Evolutionary conservation across 345 rosid species (phyloP).

Genomic region (Triadica sebifera): DNA sequence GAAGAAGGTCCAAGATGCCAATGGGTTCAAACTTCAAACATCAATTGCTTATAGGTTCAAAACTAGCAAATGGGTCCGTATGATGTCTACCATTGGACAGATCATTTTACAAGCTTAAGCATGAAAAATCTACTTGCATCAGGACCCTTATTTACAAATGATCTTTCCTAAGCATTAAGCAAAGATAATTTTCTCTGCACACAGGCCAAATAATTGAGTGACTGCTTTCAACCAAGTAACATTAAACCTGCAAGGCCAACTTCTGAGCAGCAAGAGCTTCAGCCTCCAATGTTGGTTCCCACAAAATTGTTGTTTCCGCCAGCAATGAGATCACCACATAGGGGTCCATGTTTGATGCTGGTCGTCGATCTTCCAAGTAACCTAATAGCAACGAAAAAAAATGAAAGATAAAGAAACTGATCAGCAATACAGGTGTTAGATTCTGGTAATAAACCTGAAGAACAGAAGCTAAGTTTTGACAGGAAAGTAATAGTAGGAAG

Average conservation of each 20-base stretch:
- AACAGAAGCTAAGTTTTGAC: not conserved
- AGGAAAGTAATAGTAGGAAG: no score
- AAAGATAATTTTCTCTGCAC: not conserved
- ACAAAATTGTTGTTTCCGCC: constrained; percentile 73
- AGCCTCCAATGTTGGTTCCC: constrained; percentile 80
- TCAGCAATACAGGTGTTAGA: constrained; percentile 14
- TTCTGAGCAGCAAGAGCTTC: constrained; percentile 88
- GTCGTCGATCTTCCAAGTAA: constrained; percentile 86
- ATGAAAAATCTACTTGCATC: constrained; percentile 16
- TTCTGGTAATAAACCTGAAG: no score
- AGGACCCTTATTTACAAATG: constrained; percentile 38
- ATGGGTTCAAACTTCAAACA: not conserved
- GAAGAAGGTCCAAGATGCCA: constrained; percentile 1
- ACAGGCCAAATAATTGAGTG: constrained; percentile 11
- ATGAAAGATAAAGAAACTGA: not conserved
- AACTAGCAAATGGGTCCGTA: constrained; percentile 2
- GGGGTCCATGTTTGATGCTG: constrained; percentile 96
- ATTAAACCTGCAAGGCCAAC: constrained; percentile 62
- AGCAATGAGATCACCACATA: constrained; percentile 61
- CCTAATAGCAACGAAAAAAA: constrained; percentile 57
- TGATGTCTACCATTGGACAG: constrained; percentile 19
- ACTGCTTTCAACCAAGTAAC: constrained; percentile 16
- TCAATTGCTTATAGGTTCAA: constrained; percentile 3
- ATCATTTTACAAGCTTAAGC: constrained; percentile 14
- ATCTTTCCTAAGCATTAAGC: constrained; percentile 7